Evolutionary conservation across 73 alveolate species (phyloP), one percentile per base, ranked within the genome.

Genomic region (Paramecium octaurelia): DNA sequence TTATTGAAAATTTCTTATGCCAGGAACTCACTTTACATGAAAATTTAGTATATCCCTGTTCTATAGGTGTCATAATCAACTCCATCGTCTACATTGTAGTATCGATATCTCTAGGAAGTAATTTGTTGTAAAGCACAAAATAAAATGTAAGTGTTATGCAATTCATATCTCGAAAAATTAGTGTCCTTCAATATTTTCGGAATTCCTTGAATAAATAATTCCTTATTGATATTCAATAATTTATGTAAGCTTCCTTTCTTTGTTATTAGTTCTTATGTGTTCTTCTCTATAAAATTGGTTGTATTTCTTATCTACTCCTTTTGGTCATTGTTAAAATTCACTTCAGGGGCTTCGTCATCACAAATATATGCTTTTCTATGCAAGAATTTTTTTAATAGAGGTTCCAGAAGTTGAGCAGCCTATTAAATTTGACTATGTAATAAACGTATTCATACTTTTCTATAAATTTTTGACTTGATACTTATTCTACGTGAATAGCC

Each of bases 41-140:
- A 75, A 5, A 75, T 75, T 18, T 75, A 75, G 16, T 75, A 75
- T 34, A 75, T 75, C n/a, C 88, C 88, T 75, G 88, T 34, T 36
- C 88, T 75, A 20, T 75, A 75, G 14, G 88, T 75, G 8, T 75
- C 48, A 36, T 36, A 75, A 75, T 75, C 88, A 31, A 75, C 36
- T 12, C 88, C 88, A 75, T 75, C 88, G 16, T 75, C 88, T 21
- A 29, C 34, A 40, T 18, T 75, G 10, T 75, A 75, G 21, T 75
- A 20, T 16, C 40, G 21, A 40, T 75, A 75, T 75, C 69, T 75
- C 38, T 75, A 40, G 14, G 88, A 75, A 36, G 88, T 75, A n/a
- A 75, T 75, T 18, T 75, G 38, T 75, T 75, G 29, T 21, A 75
- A 40, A 1, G 88, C 88, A 75, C 88, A 75, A 75, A 36, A 75